phyloP scores from a whole-genome alignment of 2,329 filamentous ascomycete genomes.

The Xylaria arbuscula region DNA sequence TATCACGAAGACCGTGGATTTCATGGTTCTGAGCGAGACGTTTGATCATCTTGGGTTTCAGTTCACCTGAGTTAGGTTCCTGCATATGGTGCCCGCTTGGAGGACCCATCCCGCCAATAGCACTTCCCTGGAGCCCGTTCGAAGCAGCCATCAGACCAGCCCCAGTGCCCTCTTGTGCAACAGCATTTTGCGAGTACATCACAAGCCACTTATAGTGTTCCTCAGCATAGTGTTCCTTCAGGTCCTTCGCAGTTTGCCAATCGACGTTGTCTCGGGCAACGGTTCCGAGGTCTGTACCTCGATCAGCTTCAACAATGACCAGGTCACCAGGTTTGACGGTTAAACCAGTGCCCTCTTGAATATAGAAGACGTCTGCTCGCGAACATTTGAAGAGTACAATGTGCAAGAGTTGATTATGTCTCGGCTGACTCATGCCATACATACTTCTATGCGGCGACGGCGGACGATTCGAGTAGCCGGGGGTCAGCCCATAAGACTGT shows the following conservation, averaged over 20 bases:
- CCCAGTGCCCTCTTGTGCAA: conserved; percentile 66
- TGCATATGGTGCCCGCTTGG: conserved; percentile 78
- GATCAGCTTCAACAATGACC: conserved; percentile 97
- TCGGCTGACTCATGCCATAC: conserved; percentile 70
- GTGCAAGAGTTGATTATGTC: conserved; percentile 78
- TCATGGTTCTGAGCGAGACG: conserved; percentile 92
- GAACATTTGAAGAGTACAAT: conserved; percentile 98
- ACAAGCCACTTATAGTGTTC: conserved; percentile 99
- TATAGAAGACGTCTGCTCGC: conserved; percentile 94
- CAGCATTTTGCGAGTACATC: conserved; percentile 92
- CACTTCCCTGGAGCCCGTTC: conserved; percentile 73
- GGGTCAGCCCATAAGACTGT: conserved; percentile 59
- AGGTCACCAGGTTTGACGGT: conserved; percentile 91
- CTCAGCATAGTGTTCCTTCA: conserved; percentile 91
- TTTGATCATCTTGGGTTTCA: conserved; percentile 97
- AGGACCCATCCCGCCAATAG: conserved; percentile 82
- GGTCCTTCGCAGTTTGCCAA: conserved; percentile 85
- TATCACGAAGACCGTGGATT: conserved; percentile 87
- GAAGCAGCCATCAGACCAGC: conserved; percentile 72
- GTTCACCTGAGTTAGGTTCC: conserved; percentile 76
- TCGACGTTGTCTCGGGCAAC: conserved; percentile 90
- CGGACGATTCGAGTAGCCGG: conserved; percentile 61
- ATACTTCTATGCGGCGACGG: conserved; percentile 71
- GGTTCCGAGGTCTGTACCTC: conserved; percentile 93
- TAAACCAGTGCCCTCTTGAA: conserved; percentile 93